phyloP scores from a whole-genome alignment of 805 yeast species.

The Brettanomyces nanus region DNA sequence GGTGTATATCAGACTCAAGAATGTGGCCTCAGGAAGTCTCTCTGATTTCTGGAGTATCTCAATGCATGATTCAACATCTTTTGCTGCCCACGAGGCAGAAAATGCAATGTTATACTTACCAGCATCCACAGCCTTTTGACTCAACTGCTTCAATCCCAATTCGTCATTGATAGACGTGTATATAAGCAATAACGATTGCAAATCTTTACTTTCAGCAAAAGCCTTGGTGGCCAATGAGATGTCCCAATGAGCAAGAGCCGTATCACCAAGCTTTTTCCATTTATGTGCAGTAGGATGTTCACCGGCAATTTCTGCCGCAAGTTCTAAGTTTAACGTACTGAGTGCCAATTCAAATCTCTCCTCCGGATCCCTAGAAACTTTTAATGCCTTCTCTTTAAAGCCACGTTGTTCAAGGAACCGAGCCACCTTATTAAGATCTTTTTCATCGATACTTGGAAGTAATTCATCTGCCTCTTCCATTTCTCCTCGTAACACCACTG shows the following conservation, averaged over 20 bases:
- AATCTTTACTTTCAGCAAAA: conserved; percentile 71
- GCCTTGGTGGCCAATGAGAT: conserved; percentile 73
- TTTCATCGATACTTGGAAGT: conserved; percentile 53
- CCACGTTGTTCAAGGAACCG: conserved; percentile 94
- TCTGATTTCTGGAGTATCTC: conserved; percentile 59
- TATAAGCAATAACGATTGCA: conserved; percentile 71
- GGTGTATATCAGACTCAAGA: conserved; percentile 69
- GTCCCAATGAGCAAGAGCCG: conserved; percentile 71
- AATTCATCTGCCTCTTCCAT: conserved; percentile 70
- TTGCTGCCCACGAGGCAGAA: conserved; percentile 82
- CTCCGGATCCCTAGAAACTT: conserved; percentile 78
- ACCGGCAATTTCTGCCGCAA: conserved; percentile 63
- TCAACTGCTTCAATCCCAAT: conserved; percentile 52
- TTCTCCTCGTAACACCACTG: conserved; percentile 91
- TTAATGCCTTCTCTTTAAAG: conserved; percentile 70
- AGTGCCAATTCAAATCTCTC: conserved; percentile 89
- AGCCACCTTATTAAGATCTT: conserved; percentile 70
- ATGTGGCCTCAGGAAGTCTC: conserved; percentile 76
- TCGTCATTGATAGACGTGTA: conserved; percentile 75
- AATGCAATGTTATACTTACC: conserved; percentile 90
- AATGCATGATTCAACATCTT: conserved; percentile 57
- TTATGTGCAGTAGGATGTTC: conserved; percentile 52
- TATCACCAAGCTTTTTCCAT: conserved; percentile 91
- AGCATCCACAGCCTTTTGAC: conserved; percentile 52
- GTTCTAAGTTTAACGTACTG: conserved; percentile 57